These are phyloP conservation scores for Ophiostoma quercus DNA, from an alignment of 2,329 filamentous ascomycete species.

Conservation along the genomic window DNA sequence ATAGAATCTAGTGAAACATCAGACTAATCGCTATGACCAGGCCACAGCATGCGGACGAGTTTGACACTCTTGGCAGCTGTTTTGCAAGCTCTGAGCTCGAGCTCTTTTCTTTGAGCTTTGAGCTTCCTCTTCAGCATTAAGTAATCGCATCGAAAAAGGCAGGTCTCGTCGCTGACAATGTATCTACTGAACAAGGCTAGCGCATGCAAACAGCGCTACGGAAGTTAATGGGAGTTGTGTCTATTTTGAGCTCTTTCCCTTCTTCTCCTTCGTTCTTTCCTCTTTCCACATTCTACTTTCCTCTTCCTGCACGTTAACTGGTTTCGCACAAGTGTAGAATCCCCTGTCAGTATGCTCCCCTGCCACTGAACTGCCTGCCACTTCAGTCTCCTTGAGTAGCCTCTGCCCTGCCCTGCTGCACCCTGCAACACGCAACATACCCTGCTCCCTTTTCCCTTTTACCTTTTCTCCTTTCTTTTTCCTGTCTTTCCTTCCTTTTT, in stretches of 20 bases:
- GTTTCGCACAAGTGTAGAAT: background rate
- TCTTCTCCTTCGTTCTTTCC: background rate
- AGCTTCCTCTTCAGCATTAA: too few species aligned
- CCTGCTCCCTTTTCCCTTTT: background rate
- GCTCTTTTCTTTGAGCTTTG: too few species aligned
- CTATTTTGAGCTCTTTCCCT: background rate
- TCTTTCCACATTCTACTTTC: too few species aligned
- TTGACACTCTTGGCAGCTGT: too few species aligned
- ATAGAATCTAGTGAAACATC: too few species aligned
- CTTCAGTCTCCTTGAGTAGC: background rate
- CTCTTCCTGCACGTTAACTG: background rate
- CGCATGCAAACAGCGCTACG: background rate
- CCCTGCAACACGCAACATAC: slow-evolving; percentile 3
- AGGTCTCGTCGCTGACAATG: too few species aligned
- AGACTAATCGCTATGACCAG: too few species aligned
- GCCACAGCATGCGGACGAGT: too few species aligned
- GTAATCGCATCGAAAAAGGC: too few species aligned
- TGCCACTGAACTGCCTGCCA: background rate
- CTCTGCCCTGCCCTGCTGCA: background rate
- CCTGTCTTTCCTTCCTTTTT: background rate
- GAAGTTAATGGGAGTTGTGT: background rate
- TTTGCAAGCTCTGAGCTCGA: too few species aligned
- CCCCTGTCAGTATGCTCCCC: background rate
- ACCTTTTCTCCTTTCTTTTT: background rate
- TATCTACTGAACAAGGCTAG: background rate